Evolutionary conservation across 805 yeast species (phyloP).

Genomic region (Wickerhamia fluorescens): DNA sequence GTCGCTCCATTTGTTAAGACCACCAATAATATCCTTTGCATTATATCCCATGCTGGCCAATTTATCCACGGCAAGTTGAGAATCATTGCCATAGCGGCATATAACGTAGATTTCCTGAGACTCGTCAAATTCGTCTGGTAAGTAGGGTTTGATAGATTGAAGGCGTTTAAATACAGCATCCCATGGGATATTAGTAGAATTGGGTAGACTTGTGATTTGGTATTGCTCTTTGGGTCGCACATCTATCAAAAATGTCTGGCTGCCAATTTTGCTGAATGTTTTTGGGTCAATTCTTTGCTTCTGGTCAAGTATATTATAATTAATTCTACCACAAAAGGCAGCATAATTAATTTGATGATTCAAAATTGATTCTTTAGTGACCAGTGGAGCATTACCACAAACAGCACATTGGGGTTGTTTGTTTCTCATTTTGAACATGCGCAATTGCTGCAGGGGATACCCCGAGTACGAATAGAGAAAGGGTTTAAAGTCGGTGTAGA

Average conservation of each 20-base stretch:
- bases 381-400: slow-evolving; percentile 51
- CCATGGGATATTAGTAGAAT: slow-evolving; percentile 59
- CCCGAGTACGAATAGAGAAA: slow-evolving; percentile 64
- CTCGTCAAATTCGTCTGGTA: slow-evolving; percentile 12
- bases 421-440: slow-evolving; percentile 76
- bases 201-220: slow-evolving; percentile 53
- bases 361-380: slow-evolving; percentile 42
- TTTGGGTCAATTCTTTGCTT: slow-evolving; percentile 43
- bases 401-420: slow-evolving; percentile 52
- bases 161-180: slow-evolving; percentile 33
- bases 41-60: slow-evolving; percentile 44
- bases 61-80: slow-evolving; percentile 67
- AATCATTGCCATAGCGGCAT: slow-evolving; percentile 89
- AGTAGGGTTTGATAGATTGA: slow-evolving; percentile 13
- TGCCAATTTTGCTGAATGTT: slow-evolving; percentile 18
- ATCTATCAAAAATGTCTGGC: slow-evolving; percentile 38
- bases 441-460: slow-evolving; percentile 55
- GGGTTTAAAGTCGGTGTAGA: slow-evolving; percentile 53
- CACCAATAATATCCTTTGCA: slow-evolving; percentile 72
- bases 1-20: slow-evolving; percentile 61
- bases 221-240: slow-evolving; percentile 80
- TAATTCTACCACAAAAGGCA: slow-evolving; percentile 65
- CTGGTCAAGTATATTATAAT: slow-evolving; percentile 37
- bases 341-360: slow-evolving; percentile 51
- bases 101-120: slow-evolving; percentile 45